These are phyloP conservation scores for Phytopythium ostracodes DNA, from an alignment of 352 stramenopile species.

Conservation along the genomic window DNA sequence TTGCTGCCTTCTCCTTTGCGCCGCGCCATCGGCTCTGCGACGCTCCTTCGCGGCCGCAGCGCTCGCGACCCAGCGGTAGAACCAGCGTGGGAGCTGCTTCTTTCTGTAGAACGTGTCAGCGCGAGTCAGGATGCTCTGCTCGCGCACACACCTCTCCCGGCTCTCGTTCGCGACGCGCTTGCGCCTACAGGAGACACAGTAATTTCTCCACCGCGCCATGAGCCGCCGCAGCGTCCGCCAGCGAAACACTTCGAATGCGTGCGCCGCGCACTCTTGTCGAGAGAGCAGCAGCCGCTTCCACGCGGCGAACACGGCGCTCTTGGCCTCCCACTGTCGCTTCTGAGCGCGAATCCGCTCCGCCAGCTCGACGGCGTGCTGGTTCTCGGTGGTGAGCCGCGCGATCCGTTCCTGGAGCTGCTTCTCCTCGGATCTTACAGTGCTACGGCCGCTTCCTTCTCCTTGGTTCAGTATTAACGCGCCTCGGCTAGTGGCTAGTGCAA, in stretches of 20 bases:
- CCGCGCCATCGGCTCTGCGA: slow-evolving; percentile 14
- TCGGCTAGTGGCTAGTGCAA: not conserved
- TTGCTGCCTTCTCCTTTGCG: slow-evolving; percentile 28
- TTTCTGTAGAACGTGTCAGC: slow-evolving; percentile 32
- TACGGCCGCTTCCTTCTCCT: not conserved
- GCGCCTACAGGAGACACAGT: not conserved
- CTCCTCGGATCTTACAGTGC: slow-evolving; percentile 9
- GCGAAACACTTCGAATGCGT: slow-evolving; percentile 9
- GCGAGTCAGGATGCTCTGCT: slow-evolving; percentile 12
- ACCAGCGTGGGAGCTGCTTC: slow-evolving; percentile 37
- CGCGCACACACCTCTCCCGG: slow-evolving; percentile 10
- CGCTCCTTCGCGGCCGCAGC: slow-evolving; percentile 24
- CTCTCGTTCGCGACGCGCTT: slow-evolving; percentile 11
- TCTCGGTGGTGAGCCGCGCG: slow-evolving; percentile 27
- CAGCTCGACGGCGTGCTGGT: slow-evolving; percentile 20
- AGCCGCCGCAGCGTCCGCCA: slow-evolving; percentile 18
- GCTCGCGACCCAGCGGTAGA: slow-evolving; percentile 41
- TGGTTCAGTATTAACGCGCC: not conserved
- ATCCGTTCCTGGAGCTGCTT: slow-evolving; percentile 19
- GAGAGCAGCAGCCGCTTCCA: slow-evolving; percentile 7
- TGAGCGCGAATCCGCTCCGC: slow-evolving; percentile 22
- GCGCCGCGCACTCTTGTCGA: not conserved
- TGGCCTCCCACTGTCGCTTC: slow-evolving; percentile 9
- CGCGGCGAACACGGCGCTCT: slow-evolving; percentile 2
- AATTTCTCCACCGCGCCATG: slow-evolving; percentile 18